Evolutionary conservation across 2,329 filamentous ascomycete species (phyloP).

Genomic region (Microthyrium microscopicum): DNA sequence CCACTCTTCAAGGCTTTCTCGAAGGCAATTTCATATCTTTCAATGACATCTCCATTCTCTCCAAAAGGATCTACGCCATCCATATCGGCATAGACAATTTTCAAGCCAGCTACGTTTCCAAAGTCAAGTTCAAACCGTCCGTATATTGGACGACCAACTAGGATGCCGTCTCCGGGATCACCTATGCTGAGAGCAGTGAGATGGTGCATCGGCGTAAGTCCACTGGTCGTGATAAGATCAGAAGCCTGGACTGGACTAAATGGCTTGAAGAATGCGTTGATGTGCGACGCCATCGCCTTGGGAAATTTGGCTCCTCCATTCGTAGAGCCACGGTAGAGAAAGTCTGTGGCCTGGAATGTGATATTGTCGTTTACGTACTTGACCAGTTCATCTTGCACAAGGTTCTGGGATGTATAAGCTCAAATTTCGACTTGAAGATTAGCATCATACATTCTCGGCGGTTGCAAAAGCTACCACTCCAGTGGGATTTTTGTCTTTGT

Average conservation of each 20-base stretch:
- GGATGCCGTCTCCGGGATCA: conserved; percentile 28
- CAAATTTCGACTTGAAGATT: not conserved
- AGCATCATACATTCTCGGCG: conserved; percentile 14
- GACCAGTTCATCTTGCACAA: conserved; percentile 21
- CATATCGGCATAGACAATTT: conserved; percentile 24
- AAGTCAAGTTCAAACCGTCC: conserved; percentile 33
- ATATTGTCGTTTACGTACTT: conserved; percentile 23
- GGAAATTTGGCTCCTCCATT: conserved; percentile 23
- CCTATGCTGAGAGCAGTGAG: conserved; percentile 26
- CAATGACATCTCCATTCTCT: conserved; percentile 14
- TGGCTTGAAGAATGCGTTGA: conserved; percentile 25
- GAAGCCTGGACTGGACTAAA: conserved; percentile 17
- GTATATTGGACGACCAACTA: conserved; percentile 31
- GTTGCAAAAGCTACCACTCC: conserved; percentile 17
- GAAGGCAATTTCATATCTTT: conserved; percentile 25
- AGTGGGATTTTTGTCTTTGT: conserved; percentile 14
- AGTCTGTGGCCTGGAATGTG: conserved; percentile 9
- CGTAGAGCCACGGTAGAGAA: conserved; percentile 26
- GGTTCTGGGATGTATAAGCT: not conserved
- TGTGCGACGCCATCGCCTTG: conserved; percentile 22
- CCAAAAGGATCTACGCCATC: conserved; percentile 22
- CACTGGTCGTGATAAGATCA: conserved; percentile 25
- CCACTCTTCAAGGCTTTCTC: conserved; percentile 17
- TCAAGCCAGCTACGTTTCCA: conserved; percentile 23
- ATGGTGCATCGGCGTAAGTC: conserved; percentile 25